Percentiles rank a stretch among this genome's conserved stretches.
These are phyloP conservation scores for Lophiostoma macrostomum DNA, from an alignment of 495 filamentous ascomycete species.

Conservation along the genomic window DNA sequence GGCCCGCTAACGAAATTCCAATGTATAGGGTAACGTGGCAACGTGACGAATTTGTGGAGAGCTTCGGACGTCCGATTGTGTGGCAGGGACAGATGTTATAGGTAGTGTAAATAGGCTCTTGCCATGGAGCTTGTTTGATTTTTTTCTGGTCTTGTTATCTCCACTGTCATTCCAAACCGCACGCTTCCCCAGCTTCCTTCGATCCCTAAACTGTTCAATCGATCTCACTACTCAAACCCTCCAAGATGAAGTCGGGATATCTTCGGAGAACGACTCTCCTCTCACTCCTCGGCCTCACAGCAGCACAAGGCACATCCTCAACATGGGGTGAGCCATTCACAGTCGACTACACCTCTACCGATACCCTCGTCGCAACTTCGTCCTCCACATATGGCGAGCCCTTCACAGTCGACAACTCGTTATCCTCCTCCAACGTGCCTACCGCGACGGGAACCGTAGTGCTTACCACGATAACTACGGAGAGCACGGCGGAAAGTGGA, in stretches of 20 bases:
- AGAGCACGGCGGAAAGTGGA: background rate
- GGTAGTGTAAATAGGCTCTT: no score
- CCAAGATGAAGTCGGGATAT: background rate
- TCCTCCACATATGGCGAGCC: background rate
- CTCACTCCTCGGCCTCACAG: conserved; percentile 2
- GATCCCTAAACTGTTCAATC: background rate
- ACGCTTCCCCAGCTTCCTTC: background rate
- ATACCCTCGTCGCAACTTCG: background rate
- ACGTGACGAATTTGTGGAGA: no score
- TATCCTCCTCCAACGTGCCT: background rate
- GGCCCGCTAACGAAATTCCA: no score
- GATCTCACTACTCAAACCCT: background rate
- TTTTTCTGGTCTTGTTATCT: no score
- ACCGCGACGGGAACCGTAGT: background rate
- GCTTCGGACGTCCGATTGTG: no score
- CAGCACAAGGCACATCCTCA: background rate
- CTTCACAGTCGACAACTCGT: background rate
- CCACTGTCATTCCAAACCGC: no score
- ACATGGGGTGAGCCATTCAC: conserved; percentile 1
- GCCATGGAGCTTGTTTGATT: no score
- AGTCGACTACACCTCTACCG: background rate
- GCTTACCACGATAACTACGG: background rate
- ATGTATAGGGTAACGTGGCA: no score
- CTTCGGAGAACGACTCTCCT: conserved; percentile 2
- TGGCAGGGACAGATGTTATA: no score